Evolutionary conservation across 1,284 basidiomycete species (phyloP).

Genomic region (Blastosporella zonata): DNA sequence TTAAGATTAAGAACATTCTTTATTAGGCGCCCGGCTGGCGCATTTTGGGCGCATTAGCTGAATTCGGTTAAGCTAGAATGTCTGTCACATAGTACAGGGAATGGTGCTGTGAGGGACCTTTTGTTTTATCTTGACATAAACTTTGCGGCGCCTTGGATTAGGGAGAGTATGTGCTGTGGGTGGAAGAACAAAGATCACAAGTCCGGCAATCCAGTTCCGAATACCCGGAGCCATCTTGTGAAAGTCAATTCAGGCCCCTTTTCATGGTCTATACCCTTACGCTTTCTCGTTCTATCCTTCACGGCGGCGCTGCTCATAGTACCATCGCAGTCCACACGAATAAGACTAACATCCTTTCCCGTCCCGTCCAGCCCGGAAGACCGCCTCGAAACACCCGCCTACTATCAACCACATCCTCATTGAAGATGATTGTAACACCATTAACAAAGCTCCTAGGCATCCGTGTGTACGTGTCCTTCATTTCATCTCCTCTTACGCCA

Average conservation of each 20-base stretch:
- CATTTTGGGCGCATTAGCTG: too few relatives aligned
- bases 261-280: background rate
- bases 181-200: too few relatives aligned
- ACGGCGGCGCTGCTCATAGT: background rate
- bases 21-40: too few relatives aligned
- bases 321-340: background rate
- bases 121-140: too few relatives aligned
- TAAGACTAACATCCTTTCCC: background rate
- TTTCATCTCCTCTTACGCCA: background rate
- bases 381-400: background rate
- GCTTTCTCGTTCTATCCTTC: background rate
- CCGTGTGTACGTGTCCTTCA: conserved; percentile 41
- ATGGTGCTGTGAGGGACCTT: too few relatives aligned
- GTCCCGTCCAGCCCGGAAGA: background rate
- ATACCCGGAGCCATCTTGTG: background rate
- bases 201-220: too few relatives aligned
- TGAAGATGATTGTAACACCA: conserved; percentile 43
- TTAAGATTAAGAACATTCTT: too few relatives aligned
- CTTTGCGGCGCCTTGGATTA: too few relatives aligned
- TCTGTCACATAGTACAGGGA: too few relatives aligned
- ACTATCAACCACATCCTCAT: conserved; percentile 5
- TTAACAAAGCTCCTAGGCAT: conserved; percentile 55
- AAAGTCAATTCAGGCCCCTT: background rate
- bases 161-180: too few relatives aligned
- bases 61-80: too few relatives aligned